Evolutionary conservation across 345 rosid species (phyloP).

Genomic region (Melastoma malabathricum): DNA sequence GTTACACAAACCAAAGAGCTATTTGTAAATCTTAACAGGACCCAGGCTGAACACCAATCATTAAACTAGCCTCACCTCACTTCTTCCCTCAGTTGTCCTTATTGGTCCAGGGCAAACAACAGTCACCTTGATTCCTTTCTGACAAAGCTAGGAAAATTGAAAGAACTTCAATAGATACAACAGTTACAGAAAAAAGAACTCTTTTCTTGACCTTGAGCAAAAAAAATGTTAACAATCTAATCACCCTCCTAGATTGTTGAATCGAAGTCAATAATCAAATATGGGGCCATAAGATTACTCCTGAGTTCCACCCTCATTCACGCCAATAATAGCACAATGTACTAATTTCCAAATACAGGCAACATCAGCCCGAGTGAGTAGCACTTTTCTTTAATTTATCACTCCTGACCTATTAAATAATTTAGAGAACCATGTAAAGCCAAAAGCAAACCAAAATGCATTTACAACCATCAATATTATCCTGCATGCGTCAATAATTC

Average conservation of each 20-base stretch:
- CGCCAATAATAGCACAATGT: too few species aligned
- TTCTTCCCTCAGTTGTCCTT: conserved; percentile 37
- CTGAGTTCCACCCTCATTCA: too few species aligned
- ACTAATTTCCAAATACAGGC: too few species aligned
- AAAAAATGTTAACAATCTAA: too few species aligned
- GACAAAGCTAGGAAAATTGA: conserved; percentile 44
- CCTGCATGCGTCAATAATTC: background rate
- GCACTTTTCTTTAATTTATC: too few species aligned
- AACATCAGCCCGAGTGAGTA: too few species aligned
- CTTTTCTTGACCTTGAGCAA: too few species aligned
- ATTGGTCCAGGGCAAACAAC: conserved; percentile 94
- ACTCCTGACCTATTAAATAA: background rate
- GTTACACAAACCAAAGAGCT: background rate
- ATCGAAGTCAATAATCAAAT: too few species aligned
- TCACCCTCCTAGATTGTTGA: too few species aligned
- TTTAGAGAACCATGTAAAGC: background rate
- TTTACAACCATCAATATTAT: background rate
- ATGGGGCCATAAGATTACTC: too few species aligned
- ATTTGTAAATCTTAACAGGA: background rate
- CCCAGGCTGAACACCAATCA: background rate
- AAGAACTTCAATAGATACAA: background rate
- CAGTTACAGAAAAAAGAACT: too few species aligned
- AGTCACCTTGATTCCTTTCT: conserved; percentile 81
- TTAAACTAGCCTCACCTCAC: conserved; percentile 24
- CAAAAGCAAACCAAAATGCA: background rate